Conservation (phyloP, 345 rosid species). For the Trapa bicornis region DNA sequence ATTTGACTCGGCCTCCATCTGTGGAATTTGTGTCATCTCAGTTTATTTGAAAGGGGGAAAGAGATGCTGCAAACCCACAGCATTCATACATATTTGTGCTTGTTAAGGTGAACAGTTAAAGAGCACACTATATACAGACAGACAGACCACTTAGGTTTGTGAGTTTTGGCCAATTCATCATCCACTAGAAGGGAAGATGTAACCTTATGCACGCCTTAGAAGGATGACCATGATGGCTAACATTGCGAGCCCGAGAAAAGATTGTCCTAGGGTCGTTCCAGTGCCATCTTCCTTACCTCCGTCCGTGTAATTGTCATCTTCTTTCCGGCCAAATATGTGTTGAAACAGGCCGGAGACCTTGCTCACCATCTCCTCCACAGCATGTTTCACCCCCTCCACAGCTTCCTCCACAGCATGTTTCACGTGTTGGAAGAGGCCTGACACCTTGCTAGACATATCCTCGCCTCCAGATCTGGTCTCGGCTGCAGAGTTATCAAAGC, state of each 20-base stretch:
- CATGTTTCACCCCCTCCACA: slow-evolving; percentile 29
- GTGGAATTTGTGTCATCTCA: too few species aligned
- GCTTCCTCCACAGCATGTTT: slow-evolving; percentile 7
- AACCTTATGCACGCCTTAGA: slow-evolving; percentile 33
- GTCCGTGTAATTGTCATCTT: slow-evolving; percentile 10
- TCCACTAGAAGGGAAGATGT: neutral
- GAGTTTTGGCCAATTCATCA: slow-evolving; percentile 27
- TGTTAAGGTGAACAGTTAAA: neutral
- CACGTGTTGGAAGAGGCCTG: neutral
- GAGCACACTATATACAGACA: neutral
- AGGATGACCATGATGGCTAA: slow-evolving; percentile 50
- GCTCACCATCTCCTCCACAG: slow-evolving; percentile 34
- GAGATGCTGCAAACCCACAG: too few species aligned
- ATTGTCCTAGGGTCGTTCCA: slow-evolving; percentile 8
- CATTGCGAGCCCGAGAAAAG: slow-evolving; percentile 46
- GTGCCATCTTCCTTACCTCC: slow-evolving; percentile 16
- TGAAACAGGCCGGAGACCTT: slow-evolving; percentile 35
- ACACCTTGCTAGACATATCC: neutral
- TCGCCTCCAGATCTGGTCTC: slow-evolving; percentile 9
- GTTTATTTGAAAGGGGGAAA: too few species aligned
- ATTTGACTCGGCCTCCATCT: too few species aligned
- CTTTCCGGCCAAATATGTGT: slow-evolving; percentile 30
- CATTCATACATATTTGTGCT: neutral
- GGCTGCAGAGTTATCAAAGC: slow-evolving; percentile 5
- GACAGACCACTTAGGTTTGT: neutral